Conservation (phyloP, 331 rosid species). For the Rosa hybrid region DNA sequence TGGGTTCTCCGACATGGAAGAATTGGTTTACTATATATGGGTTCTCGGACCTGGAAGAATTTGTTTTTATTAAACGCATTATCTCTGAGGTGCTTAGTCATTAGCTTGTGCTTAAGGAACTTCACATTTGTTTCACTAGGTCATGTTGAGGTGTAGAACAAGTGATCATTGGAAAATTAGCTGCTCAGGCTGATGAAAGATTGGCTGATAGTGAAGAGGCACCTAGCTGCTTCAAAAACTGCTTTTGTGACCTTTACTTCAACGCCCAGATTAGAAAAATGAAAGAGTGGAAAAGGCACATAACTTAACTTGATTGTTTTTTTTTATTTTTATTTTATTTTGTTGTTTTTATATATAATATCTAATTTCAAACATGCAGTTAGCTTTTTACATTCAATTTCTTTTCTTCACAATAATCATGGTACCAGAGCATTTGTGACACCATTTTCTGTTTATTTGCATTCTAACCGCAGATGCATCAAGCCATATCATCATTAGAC, state of each 20-base stretch:
- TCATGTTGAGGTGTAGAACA: background rate
- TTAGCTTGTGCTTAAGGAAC: background rate
- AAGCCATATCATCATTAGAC: background rate
- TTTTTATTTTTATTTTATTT: background rate
- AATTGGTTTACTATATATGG: background rate
- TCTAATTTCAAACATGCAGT: background rate
- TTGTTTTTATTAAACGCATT: background rate
- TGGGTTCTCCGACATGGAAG: background rate
- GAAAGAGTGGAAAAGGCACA: background rate
- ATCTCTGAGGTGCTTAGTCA: background rate
- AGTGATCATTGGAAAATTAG: background rate
- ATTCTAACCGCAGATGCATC: background rate
- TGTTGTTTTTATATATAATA: background rate
- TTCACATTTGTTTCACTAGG: background rate
- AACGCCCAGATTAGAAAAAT: background rate
- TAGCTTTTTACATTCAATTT: background rate
- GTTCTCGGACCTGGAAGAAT: background rate
- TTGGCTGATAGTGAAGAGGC: background rate
- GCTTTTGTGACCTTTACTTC: background rate
- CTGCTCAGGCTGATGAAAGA: background rate
- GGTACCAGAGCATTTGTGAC: background rate
- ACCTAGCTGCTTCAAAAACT: background rate
- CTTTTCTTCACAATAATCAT: background rate
- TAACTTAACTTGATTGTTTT: background rate
- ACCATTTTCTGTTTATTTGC: background rate